phyloP scores from a whole-genome alignment of 2,329 filamentous ascomycete species.

The Penicillium sp. region DNA sequence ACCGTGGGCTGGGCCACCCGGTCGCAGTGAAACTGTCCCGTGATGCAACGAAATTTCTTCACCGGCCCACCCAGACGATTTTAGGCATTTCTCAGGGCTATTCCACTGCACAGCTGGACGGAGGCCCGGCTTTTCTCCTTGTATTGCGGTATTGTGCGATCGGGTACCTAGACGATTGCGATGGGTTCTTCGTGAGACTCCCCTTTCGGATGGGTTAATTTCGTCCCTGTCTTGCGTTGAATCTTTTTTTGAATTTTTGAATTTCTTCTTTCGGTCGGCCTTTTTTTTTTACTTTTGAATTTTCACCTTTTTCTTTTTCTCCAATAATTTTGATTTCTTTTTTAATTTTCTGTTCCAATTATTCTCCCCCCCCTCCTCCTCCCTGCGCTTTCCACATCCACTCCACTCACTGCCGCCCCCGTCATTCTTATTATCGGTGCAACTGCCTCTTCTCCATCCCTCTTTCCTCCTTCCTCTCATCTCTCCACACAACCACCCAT shows the following conservation, averaged over 20 bases:
- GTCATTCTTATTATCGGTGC: constrained; percentile 26
- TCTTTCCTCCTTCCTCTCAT: constrained; percentile 14
- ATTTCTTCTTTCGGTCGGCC: constrained; percentile 13
- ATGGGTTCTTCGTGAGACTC: constrained; percentile 7
- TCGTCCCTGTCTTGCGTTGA: no score
- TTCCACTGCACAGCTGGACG: not conserved
- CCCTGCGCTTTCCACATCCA: constrained; percentile 18
- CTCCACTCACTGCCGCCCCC: constrained; percentile 21
- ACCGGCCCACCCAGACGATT: constrained; percentile 7
- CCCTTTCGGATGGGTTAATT: no score
- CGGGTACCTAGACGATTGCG: not conserved
- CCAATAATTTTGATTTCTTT: constrained; percentile 9
- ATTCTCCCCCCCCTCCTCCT: constrained; percentile 18
- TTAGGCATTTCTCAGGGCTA: constrained; percentile 4
- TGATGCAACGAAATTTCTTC: constrained; percentile 24
- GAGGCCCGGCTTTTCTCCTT: constrained; percentile 2
- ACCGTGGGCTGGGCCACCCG: not conserved
- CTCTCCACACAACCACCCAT: constrained; percentile 6
- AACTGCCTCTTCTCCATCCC: constrained; percentile 8
- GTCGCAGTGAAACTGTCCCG: constrained; percentile 11
- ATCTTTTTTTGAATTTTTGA: constrained; percentile 12
- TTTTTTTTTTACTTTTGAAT: no score
- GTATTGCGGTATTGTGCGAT: constrained; percentile 12
- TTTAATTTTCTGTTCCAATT: constrained; percentile 16
- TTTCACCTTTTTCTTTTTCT: constrained; percentile 14